These are phyloP conservation scores for Pseudogymnoascus sp. DNA, from an alignment of 2,329 filamentous ascomycete genomes.

Conservation along the genomic window DNA sequence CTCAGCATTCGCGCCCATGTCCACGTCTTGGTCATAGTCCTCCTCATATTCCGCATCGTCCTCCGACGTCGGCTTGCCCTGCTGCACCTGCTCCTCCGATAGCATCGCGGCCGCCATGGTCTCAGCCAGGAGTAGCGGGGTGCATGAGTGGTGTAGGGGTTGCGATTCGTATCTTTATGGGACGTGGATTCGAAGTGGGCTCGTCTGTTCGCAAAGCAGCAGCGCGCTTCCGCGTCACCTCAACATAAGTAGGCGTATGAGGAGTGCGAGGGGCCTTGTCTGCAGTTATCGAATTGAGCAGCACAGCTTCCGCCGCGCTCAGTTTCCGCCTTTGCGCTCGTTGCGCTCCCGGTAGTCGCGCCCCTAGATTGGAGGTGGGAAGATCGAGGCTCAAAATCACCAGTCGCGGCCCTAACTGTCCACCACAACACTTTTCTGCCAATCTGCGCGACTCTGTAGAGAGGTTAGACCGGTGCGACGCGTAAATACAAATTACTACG, in stretches of 20 bases:
- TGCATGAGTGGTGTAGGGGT: conserved; percentile 4
- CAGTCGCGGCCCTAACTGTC: not conserved
- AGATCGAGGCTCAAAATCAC: conserved; percentile 5
- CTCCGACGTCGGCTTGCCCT: conserved; percentile 29
- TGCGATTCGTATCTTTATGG: not conserved
- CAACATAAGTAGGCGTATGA: not conserved
- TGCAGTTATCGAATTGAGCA: not conserved
- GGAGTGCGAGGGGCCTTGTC: not conserved
- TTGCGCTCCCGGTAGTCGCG: not conserved
- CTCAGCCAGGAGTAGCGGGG: conserved; percentile 11
- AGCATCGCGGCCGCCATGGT: conserved; percentile 27
- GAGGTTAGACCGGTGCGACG: conserved; percentile 24
- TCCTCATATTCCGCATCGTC: conserved; percentile 32
- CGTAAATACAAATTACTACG: conserved; percentile 27
- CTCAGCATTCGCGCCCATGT: conserved; percentile 25
- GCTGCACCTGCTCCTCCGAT: conserved; percentile 28
- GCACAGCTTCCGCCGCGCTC: conserved; percentile 5
- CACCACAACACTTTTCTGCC: not conserved
- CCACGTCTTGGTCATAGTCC: conserved; percentile 26
- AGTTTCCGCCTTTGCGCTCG: not conserved
- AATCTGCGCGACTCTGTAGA: conserved; percentile 15
- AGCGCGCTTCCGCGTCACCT: not conserved
- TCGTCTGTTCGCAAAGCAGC: conserved; percentile 1
- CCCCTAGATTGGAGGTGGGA: not conserved
- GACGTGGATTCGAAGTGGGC: not conserved